Evolutionary conservation across 1,284 basidiomycete species (phyloP), one percentile per base, ranked within the genome.

Genomic region (Chalciporus piperatoides): DNA sequence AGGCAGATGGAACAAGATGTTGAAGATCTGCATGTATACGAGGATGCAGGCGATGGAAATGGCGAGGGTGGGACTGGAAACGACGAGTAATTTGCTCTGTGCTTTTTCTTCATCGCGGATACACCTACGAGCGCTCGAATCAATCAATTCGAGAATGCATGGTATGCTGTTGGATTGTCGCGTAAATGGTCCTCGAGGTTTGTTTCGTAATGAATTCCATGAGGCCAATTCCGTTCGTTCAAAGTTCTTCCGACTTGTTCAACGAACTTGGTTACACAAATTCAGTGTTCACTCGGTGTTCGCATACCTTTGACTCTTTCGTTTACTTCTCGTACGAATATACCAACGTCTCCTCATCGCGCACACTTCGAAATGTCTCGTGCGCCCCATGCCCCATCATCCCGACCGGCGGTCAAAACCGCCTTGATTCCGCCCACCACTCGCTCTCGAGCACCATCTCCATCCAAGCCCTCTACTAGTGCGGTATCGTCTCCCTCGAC

Each of bases 351-450:
- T 41, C 33, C 33, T 36, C 19, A 17, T 46, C 37, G 32, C 37
- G 11, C 37, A 27, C 19, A 7, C 10, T 40, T 30, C 11, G 19
- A 23, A 35, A 62, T 80, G 79, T 79, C 78, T 52, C 77, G 79
- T 53, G 67, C 78, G 35, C 76, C 77, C 12, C 75, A 73, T 51
- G 64, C 69, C 4, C 64, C 72, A 4, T 69, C 73, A n/a, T 69
- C 73, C 32, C 68, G 72, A 41, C 70, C 59, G 40, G 38, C 68
- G 48, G 24, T 54, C 62, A 57, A 71, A 65, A 58, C 59, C 11
- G 15, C 51, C 0, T 50, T 65, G 3, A 54, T 43, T 30, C 60
- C 58, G 27, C 59, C 70, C 9, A 46, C 53, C 12, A 41, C 55
- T 43, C 70, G 64, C 36, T 56, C 64, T 40, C 65, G 68, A 32